Base-by-base conservation (phyloP, 2,329 filamentous ascomycete species). In the Colletotrichum melonis region DNA sequence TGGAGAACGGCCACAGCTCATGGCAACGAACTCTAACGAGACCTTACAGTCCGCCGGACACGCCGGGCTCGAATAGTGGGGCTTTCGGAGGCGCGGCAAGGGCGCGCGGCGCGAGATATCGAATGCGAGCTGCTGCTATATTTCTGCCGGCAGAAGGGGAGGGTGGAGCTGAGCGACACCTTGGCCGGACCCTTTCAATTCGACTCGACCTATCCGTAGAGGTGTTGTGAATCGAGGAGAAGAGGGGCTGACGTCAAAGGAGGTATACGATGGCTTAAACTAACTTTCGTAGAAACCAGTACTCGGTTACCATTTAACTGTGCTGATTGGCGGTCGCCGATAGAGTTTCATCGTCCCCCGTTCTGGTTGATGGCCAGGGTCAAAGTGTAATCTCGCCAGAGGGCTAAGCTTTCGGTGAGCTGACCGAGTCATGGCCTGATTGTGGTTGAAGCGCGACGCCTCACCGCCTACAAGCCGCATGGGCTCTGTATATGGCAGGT, bases 261-360 rank as follows among this genome's bases (percentile, higher is more conserved):
- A 54, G 12, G n/a, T 19, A 49, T 26, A 7, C 22, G 19, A 63
- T 11, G 7, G 7, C 49, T 19, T 32, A 32, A 24, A 63, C 60
- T 24, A 35, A 16, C 5, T 52, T 55, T 55, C 46, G 14, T 55
- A 30, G 28, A 12, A 32, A 24, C 22, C n/a, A 11, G 52, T 38
- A 16, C 24, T 11, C n/a, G 14, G 28, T n/a, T 19, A n/a, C 7
- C 22, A n/a, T 24, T n/a, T 1, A 16, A 12, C 16, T 4, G 19
- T 24, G 46, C 62, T 28, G 62, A 55, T 64, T 64, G 62, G 62
- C 22, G 24, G 42, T 32, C 24, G 11, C 62, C 19, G 2, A 11
- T 38, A 55, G 32, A 52, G 46, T 55, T 64, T 55, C 62, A 64
- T 55, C 30, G n/a, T 49, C 62, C 30, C 62, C 62, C 24, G 14